Base-by-base conservation (phyloP, 2,329 filamentous ascomycete genomes). In the Paecilomyces sp. region DNA sequence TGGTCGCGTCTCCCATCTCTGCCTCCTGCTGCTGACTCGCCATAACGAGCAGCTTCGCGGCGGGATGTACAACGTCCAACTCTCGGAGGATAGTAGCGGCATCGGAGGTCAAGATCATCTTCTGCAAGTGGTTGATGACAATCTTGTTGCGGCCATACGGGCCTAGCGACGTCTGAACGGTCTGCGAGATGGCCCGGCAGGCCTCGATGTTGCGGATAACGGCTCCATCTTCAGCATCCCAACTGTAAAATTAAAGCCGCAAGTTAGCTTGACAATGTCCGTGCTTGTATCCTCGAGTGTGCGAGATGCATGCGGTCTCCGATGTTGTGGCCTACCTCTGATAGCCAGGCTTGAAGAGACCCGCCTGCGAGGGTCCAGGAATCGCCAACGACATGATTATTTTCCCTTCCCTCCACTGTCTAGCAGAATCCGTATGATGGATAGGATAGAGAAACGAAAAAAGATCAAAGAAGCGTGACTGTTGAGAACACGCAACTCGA, bases 111-210 rank as follows among this genome's bases (percentile, higher is more conserved):
- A 99, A 83, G 70, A 97, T 96, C 94, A 99, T 97, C 84, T 99
- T 99, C 78, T 96, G 91, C 64, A 99, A 84, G 80, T 99, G 95
- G 83, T 99, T 99, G 83, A 99, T 97, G 80, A 99, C 91, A 74
- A 99, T 92, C 83, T 99, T 99, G 84, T 99, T 99, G 78, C 94
- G 90, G 72, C 94, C 94, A 79, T 96, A 97, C 62, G 94, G 94
- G 57, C 94, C 95, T 36, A 99, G 85, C 54, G 94, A 97, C 60
- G 94, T 97, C 82, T 96, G 92, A 56, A 99, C 94, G 57, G 94
- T 99, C 70, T 90, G 90, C 61, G 94, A 88, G 77, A 99, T 97
- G 67, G 94, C 91, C 66, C 92, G 87, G 82, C 94, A 99, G 75
- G 95, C 94, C 74, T 99, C 95, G 79, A 99, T 97, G 79, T 99